Base-by-base conservation (phyloP, 2,329 filamentous ascomycete species). In the Aphanoascus verrucosus region DNA sequence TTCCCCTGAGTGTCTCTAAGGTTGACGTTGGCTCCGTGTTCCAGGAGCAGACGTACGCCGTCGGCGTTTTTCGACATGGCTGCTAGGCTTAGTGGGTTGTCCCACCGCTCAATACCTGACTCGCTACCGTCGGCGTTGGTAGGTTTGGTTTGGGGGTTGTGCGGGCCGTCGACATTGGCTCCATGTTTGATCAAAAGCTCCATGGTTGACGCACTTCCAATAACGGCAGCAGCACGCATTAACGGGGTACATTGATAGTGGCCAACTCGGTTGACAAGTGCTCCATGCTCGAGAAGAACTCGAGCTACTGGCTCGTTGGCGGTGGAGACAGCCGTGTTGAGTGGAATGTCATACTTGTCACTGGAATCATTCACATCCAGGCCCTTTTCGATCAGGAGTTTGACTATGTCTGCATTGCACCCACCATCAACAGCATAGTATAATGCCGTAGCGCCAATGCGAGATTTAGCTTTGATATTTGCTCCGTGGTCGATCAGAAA, bases 1-100 rank as follows among this genome's bases (percentile, higher is more conserved):
- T 49, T 49, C n/a, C 40, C 52, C 6, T 49, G 44, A 14, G 28
- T 8, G 12, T 44, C 14, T 8, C 2, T 12, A 14, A 42, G 31
- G 6, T 53, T 46, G 23, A 42, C 50, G 19, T 49, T 42, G 11
- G 54, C 54, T n/a, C 54, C 54, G 20, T 53, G 11, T 17, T 53
- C 15, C 5, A 56, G 20, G 14, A 56, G 31, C 14, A 53, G 12
- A 17, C 34, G 53, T 5, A 51, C 20, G 1, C 12, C 28, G 11
- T 15, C 41, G 2, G 28, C 19, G 28, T 34, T 35, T 3, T 32
- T 32, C 2, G 12, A n/a, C 4, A n/a, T 7, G 11, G 23, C n/a
- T 23, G 54, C 50, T n/a, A 5, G 5, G 14, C 50, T 46, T 11
- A 56, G 37, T 14, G 54, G 20, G 7, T 50, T 53, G 6, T 1